These are phyloP conservation scores for Candolleomyces eurysporus DNA, from an alignment of 768 basidiomycete genomes.

Conservation along the genomic window DNA sequence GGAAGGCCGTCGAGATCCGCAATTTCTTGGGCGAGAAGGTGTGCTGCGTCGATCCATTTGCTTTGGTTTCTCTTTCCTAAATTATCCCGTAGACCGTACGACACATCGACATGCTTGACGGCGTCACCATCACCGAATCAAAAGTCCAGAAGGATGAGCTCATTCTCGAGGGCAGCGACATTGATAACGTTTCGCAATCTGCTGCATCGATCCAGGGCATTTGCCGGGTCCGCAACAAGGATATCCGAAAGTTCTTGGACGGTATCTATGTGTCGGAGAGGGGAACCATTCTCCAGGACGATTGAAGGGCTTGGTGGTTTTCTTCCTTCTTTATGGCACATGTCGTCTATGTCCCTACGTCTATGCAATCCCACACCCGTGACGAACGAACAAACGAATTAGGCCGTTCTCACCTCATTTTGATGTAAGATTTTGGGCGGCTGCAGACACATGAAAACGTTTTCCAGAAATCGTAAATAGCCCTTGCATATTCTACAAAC, in stretches of 20 bases:
- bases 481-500: too few relatives aligned
- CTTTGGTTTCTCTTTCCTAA: neutral
- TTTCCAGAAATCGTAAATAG: too few relatives aligned
- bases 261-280: slow-evolving; percentile 90
- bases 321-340: slow-evolving; percentile 2
- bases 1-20: slow-evolving; percentile 78
- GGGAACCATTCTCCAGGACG: slow-evolving; percentile 56
- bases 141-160: slow-evolving; percentile 94
- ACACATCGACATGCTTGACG: slow-evolving; percentile 87
- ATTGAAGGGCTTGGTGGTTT: slow-evolving; percentile 16
- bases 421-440: too few relatives aligned
- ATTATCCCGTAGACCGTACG: slow-evolving; percentile 70
- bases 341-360: slow-evolving; percentile 4
- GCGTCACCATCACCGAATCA: slow-evolving; percentile 82
- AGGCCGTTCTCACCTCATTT: too few relatives aligned
- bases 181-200: slow-evolving; percentile 97
- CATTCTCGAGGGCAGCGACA: slow-evolving; percentile 91
- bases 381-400: neutral
- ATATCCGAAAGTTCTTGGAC: slow-evolving; percentile 98
- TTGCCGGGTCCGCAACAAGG: slow-evolving; percentile 98
- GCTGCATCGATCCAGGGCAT: slow-evolving; percentile 97
- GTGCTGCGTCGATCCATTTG: slow-evolving; percentile 12
- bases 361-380: slow-evolving; percentile 5
- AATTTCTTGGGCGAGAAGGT: slow-evolving; percentile 97
- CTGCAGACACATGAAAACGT: too few relatives aligned